These are phyloP conservation scores for Aureobasidium leucospermi DNA, from an alignment of 2,329 filamentous ascomycete genomes.

Conservation along the genomic window DNA sequence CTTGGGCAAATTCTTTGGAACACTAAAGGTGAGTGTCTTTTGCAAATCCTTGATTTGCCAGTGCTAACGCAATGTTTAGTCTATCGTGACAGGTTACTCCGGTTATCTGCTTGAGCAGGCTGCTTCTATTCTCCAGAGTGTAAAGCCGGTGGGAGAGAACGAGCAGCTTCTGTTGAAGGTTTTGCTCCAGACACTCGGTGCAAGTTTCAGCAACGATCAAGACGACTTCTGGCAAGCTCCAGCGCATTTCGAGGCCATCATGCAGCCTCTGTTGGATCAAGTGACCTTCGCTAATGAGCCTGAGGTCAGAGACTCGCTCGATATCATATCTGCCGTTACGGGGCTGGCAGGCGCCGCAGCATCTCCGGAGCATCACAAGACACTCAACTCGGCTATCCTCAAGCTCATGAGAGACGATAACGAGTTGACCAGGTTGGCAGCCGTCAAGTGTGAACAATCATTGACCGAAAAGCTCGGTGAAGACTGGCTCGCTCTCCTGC, in stretches of 20 bases:
- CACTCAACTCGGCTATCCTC: slow-evolving; percentile 72
- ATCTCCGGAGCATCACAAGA: slow-evolving; percentile 83
- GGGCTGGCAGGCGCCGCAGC: slow-evolving; percentile 74
- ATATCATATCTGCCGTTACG: slow-evolving; percentile 67
- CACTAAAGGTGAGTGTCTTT: slow-evolving; percentile 50
- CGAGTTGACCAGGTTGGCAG: slow-evolving; percentile 66
- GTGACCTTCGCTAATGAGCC: slow-evolving; percentile 29
- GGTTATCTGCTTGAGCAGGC: slow-evolving; percentile 75
- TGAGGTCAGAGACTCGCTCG: slow-evolving; percentile 25
- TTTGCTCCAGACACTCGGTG: slow-evolving; percentile 63
- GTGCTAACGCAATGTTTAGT: slow-evolving; percentile 32
- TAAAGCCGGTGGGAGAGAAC: slow-evolving; percentile 35
- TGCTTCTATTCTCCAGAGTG: slow-evolving; percentile 51
- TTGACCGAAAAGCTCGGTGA: slow-evolving; percentile 63
- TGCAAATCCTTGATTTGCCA: no score
- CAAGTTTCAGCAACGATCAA: slow-evolving; percentile 80
- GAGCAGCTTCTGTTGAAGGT: slow-evolving; percentile 59
- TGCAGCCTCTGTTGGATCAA: slow-evolving; percentile 61
- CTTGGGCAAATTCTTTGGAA: slow-evolving; percentile 69
- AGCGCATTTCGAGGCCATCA: slow-evolving; percentile 70
- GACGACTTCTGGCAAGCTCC: slow-evolving; percentile 94
- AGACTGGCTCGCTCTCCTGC: slow-evolving; percentile 84
- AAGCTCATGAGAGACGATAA: slow-evolving; percentile 69
- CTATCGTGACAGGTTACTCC: slow-evolving; percentile 87
- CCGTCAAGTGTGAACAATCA: slow-evolving; percentile 71